Base-by-base conservation (phyloP, 1,284 basidiomycete species). In the Apiotrichum veenhuisii region DNA sequence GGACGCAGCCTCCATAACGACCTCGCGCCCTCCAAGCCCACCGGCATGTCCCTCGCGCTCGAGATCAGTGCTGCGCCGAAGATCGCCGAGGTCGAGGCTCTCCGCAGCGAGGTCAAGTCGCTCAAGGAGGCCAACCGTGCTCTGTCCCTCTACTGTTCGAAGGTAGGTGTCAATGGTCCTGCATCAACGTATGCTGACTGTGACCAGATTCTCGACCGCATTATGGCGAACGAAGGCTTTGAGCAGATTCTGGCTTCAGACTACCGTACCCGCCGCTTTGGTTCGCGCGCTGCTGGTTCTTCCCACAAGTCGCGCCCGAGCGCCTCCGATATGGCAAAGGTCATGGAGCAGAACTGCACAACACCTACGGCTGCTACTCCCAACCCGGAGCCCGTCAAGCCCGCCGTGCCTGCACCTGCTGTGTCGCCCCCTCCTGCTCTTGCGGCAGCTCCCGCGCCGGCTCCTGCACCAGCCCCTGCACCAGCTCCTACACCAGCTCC, bases 61-160 rank as follows among this genome's bases (percentile, higher is more conserved):
- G 92, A 96, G 75, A 83, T 96, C 53, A 91, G 90, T 33, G 48
- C 38, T 3, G 51, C 27, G 3, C 51, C 44, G 5, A 36, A 37
- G 37, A 83, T 88, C 50, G 90, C 89, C 11, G 88, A 91, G 77
- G 88, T 87, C 69, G 87, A 88, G 77, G 83, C 84, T 11, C 79
- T 91, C 45, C 82, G 85, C 44, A 82, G 78, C 22, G 93, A 96
- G 76, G 85, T 95, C 69, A 93, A 93, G 77, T 86, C 84, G 41
- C 83, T 96, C 72, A 89, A 88, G 72, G 94, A 97, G 73, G 90
- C 91, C 46, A 96, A 96, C 81, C 94, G 94, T 74, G 92, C 91
- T 0, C 80, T 97, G 14, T 90, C 89, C 18, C 79, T 97, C 23
- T 97, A 97, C 72, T 91, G 93, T 20, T 91, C 89, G 54, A 97